Base-by-base conservation (phyloP, 1,284 basidiomycete species). In the Schizophyllum amplum region DNA sequence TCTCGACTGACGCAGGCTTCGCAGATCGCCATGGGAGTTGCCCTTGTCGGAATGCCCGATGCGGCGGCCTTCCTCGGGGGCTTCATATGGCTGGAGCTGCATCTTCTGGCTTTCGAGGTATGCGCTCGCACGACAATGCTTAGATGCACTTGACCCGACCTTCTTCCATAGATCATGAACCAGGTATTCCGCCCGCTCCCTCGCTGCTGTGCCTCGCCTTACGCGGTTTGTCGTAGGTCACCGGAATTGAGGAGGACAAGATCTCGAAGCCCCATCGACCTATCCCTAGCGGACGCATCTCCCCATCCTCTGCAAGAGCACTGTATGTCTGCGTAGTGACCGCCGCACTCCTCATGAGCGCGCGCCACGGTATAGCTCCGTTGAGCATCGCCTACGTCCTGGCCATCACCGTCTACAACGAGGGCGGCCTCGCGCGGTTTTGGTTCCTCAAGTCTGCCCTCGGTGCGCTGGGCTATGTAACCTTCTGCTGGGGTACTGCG, bases 1-100 rank as follows among this genome's bases (percentile, higher is more conserved):
- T 87, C 90, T 5, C 83, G 82, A 48, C 85, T 82, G 26, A 91
- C 75, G 66, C 88, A 90, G n/a, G 77, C 78, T 60, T 92, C 81
- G 55, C 98, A 81, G 0, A 83, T 87, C 52, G 81, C 80, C 9
- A 99, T 0, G 95, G 96, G 2, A 98, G 49, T 59, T 51, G 57
- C 58, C 26, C 58, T 61, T 48, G 57, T 47, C 11, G 60, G 60
- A n/a, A 48, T 57, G 4, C 57, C 58, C 6, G 58, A 61, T 24
- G 9, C 57, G 49, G 5, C 20, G 17, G 25, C 60, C 17, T 61
- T 61, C 50, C 3, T 59, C 9, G 47, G 26, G 52, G 60, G 57
- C 5, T 61, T 61, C 22, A 5, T 57, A 27, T 61, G 60, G 60
- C 55, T 61, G 22, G 60, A 61, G 42, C 50, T 59, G 1, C 60